Conservation (phyloP, 306 rosid genomes). For the Gastrolobium bilobum region DNA sequence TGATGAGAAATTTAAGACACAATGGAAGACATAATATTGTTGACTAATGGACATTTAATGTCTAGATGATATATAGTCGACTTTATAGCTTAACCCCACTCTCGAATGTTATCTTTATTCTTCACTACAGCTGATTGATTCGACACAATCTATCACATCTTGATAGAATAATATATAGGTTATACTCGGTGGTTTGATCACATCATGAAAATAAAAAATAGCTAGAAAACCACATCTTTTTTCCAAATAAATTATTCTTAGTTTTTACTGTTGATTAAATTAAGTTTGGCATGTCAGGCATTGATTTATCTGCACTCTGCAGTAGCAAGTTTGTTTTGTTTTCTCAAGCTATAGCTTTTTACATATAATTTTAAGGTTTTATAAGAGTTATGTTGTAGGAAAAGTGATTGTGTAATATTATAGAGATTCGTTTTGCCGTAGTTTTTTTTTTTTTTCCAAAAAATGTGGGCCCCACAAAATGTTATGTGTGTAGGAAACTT, state of each 20-base stretch:
- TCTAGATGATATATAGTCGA: not conserved
- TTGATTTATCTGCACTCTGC: not conserved
- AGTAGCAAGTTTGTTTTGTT: not conserved
- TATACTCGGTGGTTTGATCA: not conserved
- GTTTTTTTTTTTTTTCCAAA: no score
- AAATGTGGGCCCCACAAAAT: no score
- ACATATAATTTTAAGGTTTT: not conserved
- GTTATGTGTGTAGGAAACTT: no score
- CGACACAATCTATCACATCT: not conserved
- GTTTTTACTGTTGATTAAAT: not conserved
- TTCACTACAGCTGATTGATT: not conserved
- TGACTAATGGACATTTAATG: not conserved
- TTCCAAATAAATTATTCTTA: not conserved
- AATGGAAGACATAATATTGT: not conserved
- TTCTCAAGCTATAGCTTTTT: not conserved
- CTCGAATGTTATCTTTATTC: conserved; percentile 3
- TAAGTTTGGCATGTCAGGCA: not conserved
- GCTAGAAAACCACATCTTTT: not conserved
- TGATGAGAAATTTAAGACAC: conserved; percentile 36
- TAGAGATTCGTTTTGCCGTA: no score
- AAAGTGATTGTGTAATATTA: no score
- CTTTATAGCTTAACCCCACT: not conserved
- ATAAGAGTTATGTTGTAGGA: no score
- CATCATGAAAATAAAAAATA: not conserved
- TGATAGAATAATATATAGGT: not conserved